phyloP scores from a whole-genome alignment of 176 grass and related monocot genomes.

The Puya raimondii region DNA sequence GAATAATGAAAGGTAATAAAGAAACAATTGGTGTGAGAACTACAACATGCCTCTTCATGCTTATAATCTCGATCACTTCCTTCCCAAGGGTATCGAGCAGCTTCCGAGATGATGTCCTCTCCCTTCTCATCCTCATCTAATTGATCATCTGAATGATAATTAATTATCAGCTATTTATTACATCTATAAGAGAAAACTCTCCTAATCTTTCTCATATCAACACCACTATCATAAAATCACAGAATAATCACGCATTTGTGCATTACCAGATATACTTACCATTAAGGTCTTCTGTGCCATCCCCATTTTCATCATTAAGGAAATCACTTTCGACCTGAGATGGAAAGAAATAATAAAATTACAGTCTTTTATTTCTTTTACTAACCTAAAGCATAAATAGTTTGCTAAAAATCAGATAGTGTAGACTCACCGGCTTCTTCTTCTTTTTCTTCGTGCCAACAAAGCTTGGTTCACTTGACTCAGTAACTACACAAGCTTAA shows the following conservation, averaged over 20 bases:
- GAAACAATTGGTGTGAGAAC: too few species aligned
- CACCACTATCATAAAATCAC: too few species aligned
- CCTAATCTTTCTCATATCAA: too few species aligned
- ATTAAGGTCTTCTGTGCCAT: conserved; percentile 24
- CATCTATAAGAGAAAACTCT: too few species aligned
- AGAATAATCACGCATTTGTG: neutral
- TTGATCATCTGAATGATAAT: conserved; percentile 34
- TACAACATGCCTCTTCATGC: conserved; percentile 47
- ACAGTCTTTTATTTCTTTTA: too few species aligned
- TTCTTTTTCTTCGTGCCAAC: conserved; percentile 80
- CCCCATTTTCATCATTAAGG: conserved; percentile 27
- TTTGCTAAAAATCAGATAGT: neutral
- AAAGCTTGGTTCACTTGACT: conserved; percentile 53
- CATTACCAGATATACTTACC: conserved; percentile 16
- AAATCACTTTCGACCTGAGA: conserved; percentile 63
- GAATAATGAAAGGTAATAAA: too few species aligned
- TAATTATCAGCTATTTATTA: neutral
- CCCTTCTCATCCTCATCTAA: conserved; percentile 58
- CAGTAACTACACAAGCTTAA: conserved; percentile 23
- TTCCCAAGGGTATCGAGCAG: conserved; percentile 61
- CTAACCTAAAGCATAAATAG: conserved; percentile 5
- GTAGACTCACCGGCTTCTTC: conserved; percentile 49
- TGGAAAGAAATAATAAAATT: conserved; percentile 8
- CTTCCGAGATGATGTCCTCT: conserved; percentile 51
- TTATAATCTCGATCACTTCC: conserved; percentile 56